Base-by-base conservation (phyloP, 1,284 basidiomycete species). In the Ustilago nuda region DNA sequence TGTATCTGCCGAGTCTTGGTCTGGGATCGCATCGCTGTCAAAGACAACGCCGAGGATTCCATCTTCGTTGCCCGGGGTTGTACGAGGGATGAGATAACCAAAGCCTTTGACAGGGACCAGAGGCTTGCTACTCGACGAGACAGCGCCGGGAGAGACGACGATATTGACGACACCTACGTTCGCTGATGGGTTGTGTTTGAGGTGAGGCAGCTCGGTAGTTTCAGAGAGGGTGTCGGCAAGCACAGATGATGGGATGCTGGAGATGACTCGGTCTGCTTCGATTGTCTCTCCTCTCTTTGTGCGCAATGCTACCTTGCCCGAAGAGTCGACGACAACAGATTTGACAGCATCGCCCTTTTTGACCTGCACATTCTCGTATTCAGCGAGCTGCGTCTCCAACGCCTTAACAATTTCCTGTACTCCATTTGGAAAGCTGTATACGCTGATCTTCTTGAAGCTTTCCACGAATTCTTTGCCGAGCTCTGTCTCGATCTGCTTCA, bases 71-170 rank as follows among this genome's bases (percentile, higher is more conserved):
- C 90, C 13, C 86, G 91, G 36, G 81, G 87, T 64, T 56, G 92
- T 90, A 8, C 95, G 92, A 0, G 95, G 94, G 60, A 97, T 90
- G 76, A 99, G 91, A 87, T 96, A 98, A 1, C 96, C 96, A 86
- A 98, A 98, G 0, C 95, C 96, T 13, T 89, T 41, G 82, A 88
- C 95, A 91, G 84, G 94, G 3, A 83, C 87, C 81, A 94, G 87
- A 1, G 69, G 33, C 87, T 93, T 92, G 78, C 93, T 84, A 56
- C 94, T 90, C 45, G 90, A 88, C 72, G 94, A 91, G 53, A 91
- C 89, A 55, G 92, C 89, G 72, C 89, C 48, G 2, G 67, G 69
- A 0, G 78, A 67, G 19, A 85, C 76, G 32, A 76, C 78, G 27
- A 85, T 48, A 59, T 84, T 83, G 52, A 85, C 74, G 23, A 85